Evolutionary conservation across 1,139 yeast species (phyloP), one percentile per base, ranked within the genome.

Genomic region (Suhomyces anneliseae): DNA sequence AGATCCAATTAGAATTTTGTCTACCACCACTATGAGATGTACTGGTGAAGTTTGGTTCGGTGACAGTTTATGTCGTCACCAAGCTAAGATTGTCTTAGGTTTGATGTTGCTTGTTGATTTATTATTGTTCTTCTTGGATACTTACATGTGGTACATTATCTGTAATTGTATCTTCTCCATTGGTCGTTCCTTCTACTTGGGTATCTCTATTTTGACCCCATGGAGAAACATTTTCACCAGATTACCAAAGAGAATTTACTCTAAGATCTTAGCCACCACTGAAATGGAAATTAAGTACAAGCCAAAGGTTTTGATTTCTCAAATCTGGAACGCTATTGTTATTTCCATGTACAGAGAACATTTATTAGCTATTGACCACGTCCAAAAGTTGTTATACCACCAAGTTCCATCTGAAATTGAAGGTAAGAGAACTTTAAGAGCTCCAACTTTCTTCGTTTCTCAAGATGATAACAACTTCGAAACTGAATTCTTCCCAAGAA

Each of bases 331-430:
- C 69, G 99, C 99, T 47, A 87, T 92, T 70, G 95, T 92, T 60
- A 92, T 92, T 62, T 90, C 97, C 54, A 92, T 92, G 97, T 92
- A 92, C 83, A 89, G 98, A 77, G 98, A 92, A 73, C 98, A 92
- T 69, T 78, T 93, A 70, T 77, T 93, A 59, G 98, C 99, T 36
- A 92, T 93, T 70, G 99, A 93, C 69, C 99, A 93, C 66, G 99
- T 93, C 50, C 99, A 93, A 75, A 92, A 90, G 75, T 81, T 93
- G 70, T 81, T 93, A 58, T 93, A 93, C 70, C 99, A 93, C 69
- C 97, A 92, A 79, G 99, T 93, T 61, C 97, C 99, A 52, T 87
- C 96, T 52, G 96, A 88, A 71, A 82, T 92, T 66, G 97, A 92
- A 74, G 99, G 99, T 56, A 93, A 92, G 81, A 86, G 99, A 74